Percentiles rank a stretch among this genome's conserved stretches.
These are phyloP conservation scores for Fraxinus sp. DNA, from an alignment of 305 asterid genomes.

Conservation along the genomic window DNA sequence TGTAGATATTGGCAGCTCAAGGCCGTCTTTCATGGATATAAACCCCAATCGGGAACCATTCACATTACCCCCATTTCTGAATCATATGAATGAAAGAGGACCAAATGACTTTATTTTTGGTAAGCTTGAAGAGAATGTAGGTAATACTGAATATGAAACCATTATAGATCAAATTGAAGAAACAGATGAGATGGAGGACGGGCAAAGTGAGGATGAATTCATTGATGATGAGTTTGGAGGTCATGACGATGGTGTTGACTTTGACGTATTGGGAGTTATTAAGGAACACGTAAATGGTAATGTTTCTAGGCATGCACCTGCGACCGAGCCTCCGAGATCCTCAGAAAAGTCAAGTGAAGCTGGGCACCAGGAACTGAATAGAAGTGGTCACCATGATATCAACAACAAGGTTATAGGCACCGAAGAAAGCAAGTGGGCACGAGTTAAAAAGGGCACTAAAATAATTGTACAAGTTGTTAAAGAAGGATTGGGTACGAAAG, in stretches of 20 bases:
- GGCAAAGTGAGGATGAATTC: conserved; percentile 69
- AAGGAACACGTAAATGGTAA: conserved; percentile 63
- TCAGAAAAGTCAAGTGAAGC: conserved; percentile 42
- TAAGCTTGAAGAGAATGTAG: conserved; percentile 37
- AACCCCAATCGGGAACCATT: conserved; percentile 67
- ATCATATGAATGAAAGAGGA: conserved; percentile 42
- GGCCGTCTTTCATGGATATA: conserved; percentile 88
- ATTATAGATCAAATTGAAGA: conserved; percentile 52
- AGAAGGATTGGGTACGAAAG: conserved; percentile 96
- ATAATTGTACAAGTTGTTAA: conserved; percentile 93
- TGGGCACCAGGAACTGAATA: conserved; percentile 32
- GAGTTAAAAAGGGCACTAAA: conserved; percentile 75
- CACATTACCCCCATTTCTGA: conserved; percentile 57
- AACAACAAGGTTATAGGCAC: conserved; percentile 25
- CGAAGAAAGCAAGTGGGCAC: conserved; percentile 59
- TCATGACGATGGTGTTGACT: conserved; percentile 41
- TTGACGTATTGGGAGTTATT: conserved; percentile 43
- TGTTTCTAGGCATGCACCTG: conserved; percentile 40
- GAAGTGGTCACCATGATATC: conserved; percentile 28
- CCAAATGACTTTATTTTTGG: conserved; percentile 33
- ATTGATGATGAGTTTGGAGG: conserved; percentile 50
- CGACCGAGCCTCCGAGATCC: conserved; percentile 36
- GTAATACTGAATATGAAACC: conserved; percentile 42
- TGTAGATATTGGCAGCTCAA: conserved; percentile 85
- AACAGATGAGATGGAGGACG: conserved; percentile 57